Evolutionary conservation across 257 asterid species (phyloP), one percentile per base, ranked within the genome.

Genomic region (Echites panduratus): DNA sequence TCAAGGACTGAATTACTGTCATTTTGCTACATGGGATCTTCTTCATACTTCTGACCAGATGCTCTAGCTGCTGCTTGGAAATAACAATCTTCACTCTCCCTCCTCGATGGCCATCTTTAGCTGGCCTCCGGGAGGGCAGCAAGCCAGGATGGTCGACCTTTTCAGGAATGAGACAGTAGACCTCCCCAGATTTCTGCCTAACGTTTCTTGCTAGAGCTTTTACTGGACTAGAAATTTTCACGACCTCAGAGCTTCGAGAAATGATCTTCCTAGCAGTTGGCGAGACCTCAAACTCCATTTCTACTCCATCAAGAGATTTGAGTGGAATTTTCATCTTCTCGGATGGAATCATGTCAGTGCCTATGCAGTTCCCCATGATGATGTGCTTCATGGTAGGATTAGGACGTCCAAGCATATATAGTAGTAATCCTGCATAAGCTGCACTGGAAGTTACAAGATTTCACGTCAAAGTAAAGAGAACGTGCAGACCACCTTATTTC

Each of bases 21-120:
- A 73, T n/a, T 68, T 68, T 70, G 35, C 74, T 73, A 77, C 65
- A 29, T 10, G 70, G 79, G 4, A 83, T 58, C 79, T 79, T 84
- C 77, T 72, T 84, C 26, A 74, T 70, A 12, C 76, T 78, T 19
- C 48, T 78, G n/a, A 75, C 52, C 19, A 90, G 84, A 80, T 79
- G 58, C 85, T 83, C 80, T 78, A 85, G 56, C 76, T 90, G 93
- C 79, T 84, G 82, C 82, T 69, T 85, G 17, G 77, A 81, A 65
- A 87, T 41, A 61, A 87, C 86, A 70, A 90, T 82, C 83, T 81
- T 88, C 56, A 90, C 76, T 73, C 83, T 82, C 76, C 82, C 75
- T 11, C 79, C 84, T 22, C 53, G 26, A 75, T 65, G 61, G 47
- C 72, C 17, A 53, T 59, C 71, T 29, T 80, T 74, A 0, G 73